Evolutionary conservation across 1,139 yeast species (phyloP).

Genomic region (Protomyces inundatus): DNA sequence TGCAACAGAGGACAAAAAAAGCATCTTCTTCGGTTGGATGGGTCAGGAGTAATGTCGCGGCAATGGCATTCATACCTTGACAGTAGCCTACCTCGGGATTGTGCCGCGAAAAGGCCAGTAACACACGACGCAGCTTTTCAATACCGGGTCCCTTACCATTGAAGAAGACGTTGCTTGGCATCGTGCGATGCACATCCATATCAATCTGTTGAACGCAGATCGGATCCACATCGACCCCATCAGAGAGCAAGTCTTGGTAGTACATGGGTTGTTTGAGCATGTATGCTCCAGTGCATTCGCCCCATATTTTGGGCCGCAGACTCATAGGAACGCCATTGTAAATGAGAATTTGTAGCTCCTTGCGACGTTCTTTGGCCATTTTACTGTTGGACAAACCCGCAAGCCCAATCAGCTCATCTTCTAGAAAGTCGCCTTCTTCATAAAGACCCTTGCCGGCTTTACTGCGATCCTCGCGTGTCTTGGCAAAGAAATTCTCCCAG

Average conservation of each 20-base stretch:
- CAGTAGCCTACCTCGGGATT: conserved; percentile 53
- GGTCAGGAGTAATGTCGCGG: conserved; percentile 50
- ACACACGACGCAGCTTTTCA: conserved; percentile 46
- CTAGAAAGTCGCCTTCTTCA: conserved; percentile 32
- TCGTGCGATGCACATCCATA: conserved; percentile 52
- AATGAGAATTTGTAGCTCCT: conserved; percentile 43
- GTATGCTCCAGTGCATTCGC: conserved; percentile 52
- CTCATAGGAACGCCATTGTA: conserved; percentile 49
- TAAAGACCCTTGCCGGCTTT: conserved; percentile 25
- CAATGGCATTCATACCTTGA: conserved; percentile 59
- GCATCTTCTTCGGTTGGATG: conserved; percentile 52
- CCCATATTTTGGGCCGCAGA: conserved; percentile 50
- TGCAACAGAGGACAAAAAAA: conserved; percentile 52
- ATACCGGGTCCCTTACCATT: conserved; percentile 54
- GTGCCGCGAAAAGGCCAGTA: conserved; percentile 52
- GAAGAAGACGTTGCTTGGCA: conserved; percentile 55
- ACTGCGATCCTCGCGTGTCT: conserved; percentile 33
- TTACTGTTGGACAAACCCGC: conserved; percentile 28
- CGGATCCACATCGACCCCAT: conserved; percentile 34
- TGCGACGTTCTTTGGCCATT: conserved; percentile 35
- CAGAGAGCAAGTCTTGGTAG: conserved; percentile 40
- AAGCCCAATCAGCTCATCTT: conserved; percentile 44
- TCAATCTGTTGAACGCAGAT: conserved; percentile 51
- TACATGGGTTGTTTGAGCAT: conserved; percentile 49
- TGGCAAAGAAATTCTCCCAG: conserved; percentile 40